Base-by-base conservation (phyloP, 148 eudicot genomes). In the Vaccinium myrtillus region DNA sequence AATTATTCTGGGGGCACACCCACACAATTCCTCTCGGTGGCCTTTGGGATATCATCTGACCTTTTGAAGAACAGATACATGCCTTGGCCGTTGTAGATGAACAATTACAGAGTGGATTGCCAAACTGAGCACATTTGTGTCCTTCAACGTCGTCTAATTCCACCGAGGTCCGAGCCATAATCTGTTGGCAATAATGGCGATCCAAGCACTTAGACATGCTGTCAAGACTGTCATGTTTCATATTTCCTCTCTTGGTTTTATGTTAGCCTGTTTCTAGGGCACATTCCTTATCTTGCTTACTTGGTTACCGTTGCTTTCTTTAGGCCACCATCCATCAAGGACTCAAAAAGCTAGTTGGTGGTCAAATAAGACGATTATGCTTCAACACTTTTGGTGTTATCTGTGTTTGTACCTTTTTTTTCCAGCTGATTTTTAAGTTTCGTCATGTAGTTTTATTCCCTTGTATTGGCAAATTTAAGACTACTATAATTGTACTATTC, bases 401-500 rank as follows among this genome's bases (percentile, higher is more conserved):
- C 18, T 77, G 25, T 75, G 79, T 51, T 27, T 69, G 39, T 69
- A 50, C 53, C 53, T 63, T 4, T 63, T n/a, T 8, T 50, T 77
- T n/a, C 11, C 53, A 50, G 50, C 55, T 77, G 79, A 50, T 77
- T 76, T 49, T 50, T 53, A 50, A 77, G 79, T 77, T 76, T 21
- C 15, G 30, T 49, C 18, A 50, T 48, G 55, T 50, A 49, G 8
- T 75, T 75, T 46, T 16, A 75, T 8, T 46, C 25, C 14, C n/a
- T 18, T 19, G 25, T 75, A 73, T 16, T 15, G 36, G 48, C 1
- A 73, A 43, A 30, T 73, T 73, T 5, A 16, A 36, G 48, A 36
- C 48, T 13, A 21, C n/a, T 46, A 48, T 39, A 54, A 75, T 48
- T 75, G 15, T 14, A 19, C n/a, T 21, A 75, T 7, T 48, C 19